Evolutionary conservation across 2,329 filamentous ascomycete species (phyloP), one percentile per base, ranked within the genome.

Genomic region (Exutisphaerella laricina): DNA sequence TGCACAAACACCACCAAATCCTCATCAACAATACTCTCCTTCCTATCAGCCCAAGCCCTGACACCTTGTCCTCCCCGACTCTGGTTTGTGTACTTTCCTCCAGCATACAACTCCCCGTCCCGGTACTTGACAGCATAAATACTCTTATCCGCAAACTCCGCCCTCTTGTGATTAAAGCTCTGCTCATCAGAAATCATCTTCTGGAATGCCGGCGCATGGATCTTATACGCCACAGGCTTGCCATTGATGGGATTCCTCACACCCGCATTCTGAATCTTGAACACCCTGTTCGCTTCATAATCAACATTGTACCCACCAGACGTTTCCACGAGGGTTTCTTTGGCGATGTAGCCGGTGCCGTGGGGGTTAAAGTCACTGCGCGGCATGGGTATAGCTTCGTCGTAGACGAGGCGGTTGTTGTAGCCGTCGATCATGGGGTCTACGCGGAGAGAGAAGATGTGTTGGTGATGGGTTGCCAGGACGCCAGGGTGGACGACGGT

Each of bases 391-490:
- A 78, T 72, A 0, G 74, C 71, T 54, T 80, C 66, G 17, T 74
- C 65, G 56, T 82, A 71, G 37, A 70, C 61, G 17, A 71, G 54
- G 21, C 70, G 62, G 59, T 74, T 70, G 39, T 63, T 44, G 54
- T 64, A 58, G 44, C 71, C 67, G 48, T 75, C 68, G 45, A 74
- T 60, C 54, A 65, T 62, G 22, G 70, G 63, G 61, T 76, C 65
- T 45, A 77, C 54, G 43, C 73, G 65, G 49, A 75, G 57, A 50
- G 67, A 62, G 68, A 89, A 87, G 61, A 88, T 84, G 63, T 88
- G 85, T 59, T 89, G 84, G 57, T 88, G 84, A 63, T 84, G 79
- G 0, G 72, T 70, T 2, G 81, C 83, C 23, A 87, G 74, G 12
- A 83, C 81, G 31, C 82, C 80, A 0, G 81, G 80, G 45, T 82